A percentile compares a stretch with the other conserved stretches of the same genome.
Conservation (phyloP, 371 early-diverging fungal species). For the Chytridium lagenaria region DNA sequence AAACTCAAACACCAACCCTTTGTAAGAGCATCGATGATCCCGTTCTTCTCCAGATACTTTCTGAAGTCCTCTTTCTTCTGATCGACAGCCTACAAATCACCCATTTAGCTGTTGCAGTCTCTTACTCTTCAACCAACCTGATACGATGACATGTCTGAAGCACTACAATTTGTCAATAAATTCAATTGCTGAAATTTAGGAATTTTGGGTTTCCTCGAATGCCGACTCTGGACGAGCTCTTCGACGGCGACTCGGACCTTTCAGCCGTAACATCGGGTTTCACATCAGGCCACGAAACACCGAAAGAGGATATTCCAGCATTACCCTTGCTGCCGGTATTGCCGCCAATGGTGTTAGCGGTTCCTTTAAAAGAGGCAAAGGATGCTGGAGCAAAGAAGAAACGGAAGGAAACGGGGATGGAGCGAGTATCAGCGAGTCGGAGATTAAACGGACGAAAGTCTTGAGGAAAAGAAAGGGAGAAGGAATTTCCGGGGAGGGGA, state of each 20-base stretch:
- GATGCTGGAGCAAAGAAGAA: too few relatives aligned
- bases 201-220: too few relatives aligned
- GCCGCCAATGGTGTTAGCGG: too few relatives aligned
- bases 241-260: not conserved
- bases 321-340: too few relatives aligned
- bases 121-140: not conserved
- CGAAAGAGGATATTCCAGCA: not conserved
- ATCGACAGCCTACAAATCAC: slow-evolving; percentile 50
- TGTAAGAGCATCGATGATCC: slow-evolving; percentile 63
- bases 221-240: not conserved
- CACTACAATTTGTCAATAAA: not conserved
- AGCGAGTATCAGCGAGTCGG: too few relatives aligned
- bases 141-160: not conserved
- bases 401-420: too few relatives aligned
- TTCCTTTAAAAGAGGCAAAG: too few relatives aligned
- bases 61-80: slow-evolving; percentile 67
- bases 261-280: not conserved
- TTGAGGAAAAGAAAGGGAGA: not conserved
- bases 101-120: not conserved
- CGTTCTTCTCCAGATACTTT: slow-evolving; percentile 65
- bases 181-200: not conserved
- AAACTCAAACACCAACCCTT: slow-evolving; percentile 48
- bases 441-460: too few relatives aligned
- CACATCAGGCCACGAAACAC: not conserved
- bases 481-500: too few relatives aligned